A percentile compares a stretch with the other conserved stretches of the same genome.
Evolutionary conservation across 2,329 filamentous ascomycete species (phyloP).

Genomic region (Fusarium nanum): DNA sequence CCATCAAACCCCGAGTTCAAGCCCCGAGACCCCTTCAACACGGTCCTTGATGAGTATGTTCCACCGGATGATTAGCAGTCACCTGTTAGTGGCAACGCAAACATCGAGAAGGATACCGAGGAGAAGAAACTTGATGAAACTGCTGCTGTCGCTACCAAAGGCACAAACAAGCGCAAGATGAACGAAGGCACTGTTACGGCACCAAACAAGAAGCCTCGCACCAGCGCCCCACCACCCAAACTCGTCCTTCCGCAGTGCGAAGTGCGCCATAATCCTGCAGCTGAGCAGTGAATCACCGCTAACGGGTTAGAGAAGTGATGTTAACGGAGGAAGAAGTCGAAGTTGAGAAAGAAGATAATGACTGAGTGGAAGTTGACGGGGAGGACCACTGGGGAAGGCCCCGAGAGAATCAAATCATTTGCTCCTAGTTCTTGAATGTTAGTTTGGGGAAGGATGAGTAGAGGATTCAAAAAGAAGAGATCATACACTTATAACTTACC

Average conservation of each 20-base stretch:
- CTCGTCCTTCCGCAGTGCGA: constrained; percentile 1
- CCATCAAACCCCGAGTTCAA: neutral
- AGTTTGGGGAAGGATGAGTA: neutral
- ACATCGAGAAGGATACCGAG: neutral
- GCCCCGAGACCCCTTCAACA: neutral
- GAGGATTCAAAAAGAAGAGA: neutral
- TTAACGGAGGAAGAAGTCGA: neutral
- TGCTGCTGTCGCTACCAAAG: neutral
- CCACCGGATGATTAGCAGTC: constrained; percentile 6
- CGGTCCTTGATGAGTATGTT: neutral
- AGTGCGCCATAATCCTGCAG: neutral
- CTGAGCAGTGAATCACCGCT: neutral
- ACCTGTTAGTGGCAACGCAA: neutral
- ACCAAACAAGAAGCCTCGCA: constrained; percentile 18
- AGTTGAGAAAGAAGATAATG: neutral
- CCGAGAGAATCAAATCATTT: neutral
- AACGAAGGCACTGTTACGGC: neutral
- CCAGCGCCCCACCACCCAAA: neutral
- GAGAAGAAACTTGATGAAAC: neutral
- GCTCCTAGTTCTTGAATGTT: neutral
- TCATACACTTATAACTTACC: too few species aligned
- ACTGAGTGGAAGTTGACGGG: neutral
- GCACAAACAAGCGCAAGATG: constrained; percentile 19
- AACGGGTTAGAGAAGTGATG: neutral
- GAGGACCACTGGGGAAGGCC: neutral